phyloP scores from a whole-genome alignment of 352 stramenopile species.

The Pythium rhizo-oryzae region DNA sequence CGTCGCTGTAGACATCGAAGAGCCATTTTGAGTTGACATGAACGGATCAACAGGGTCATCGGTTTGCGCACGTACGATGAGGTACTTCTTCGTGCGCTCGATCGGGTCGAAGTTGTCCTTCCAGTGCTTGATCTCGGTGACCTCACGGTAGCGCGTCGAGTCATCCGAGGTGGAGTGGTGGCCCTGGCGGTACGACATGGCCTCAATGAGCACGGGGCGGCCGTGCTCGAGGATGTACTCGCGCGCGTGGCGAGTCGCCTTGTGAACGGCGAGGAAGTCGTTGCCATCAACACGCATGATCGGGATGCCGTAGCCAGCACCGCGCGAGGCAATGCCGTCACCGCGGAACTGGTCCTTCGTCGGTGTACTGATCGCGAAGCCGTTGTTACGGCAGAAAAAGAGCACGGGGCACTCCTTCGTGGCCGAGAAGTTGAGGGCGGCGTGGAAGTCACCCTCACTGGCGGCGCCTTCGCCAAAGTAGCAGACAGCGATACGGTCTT shows the following conservation, averaged over 20 bases:
- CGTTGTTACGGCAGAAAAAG: slow-evolving; percentile 99
- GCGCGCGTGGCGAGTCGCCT: slow-evolving; percentile 90
- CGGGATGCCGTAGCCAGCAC: slow-evolving; percentile 96
- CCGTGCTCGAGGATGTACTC: slow-evolving; percentile 91
- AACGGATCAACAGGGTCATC: not conserved
- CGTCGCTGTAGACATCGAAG: slow-evolving; percentile 56
- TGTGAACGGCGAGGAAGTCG: slow-evolving; percentile 96
- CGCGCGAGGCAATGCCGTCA: slow-evolving; percentile 96
- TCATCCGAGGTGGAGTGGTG: slow-evolving; percentile 99
- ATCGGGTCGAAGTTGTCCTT: slow-evolving; percentile 92
- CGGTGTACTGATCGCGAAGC: slow-evolving; percentile 97
- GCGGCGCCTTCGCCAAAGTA: slow-evolving; percentile 98
- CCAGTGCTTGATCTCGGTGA: slow-evolving; percentile 94
- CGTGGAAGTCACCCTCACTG: slow-evolving; percentile 98
- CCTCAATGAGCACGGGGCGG: slow-evolving; percentile 95
- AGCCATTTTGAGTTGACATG: not conserved
- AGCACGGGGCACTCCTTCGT: slow-evolving; percentile 96
- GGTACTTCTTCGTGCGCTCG: slow-evolving; percentile 89
- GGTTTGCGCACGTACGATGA: slow-evolving; percentile 58
- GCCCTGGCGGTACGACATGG: slow-evolving; percentile 98
- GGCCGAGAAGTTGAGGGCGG: slow-evolving; percentile 95
- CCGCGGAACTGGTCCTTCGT: slow-evolving; percentile 96
- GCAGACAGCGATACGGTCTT: slow-evolving; percentile 90
- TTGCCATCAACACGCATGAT: slow-evolving; percentile 98
- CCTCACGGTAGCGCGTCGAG: slow-evolving; percentile 94